phyloP scores from a whole-genome alignment of 2,329 filamentous ascomycete species.

The Colletotrichum siamense region DNA sequence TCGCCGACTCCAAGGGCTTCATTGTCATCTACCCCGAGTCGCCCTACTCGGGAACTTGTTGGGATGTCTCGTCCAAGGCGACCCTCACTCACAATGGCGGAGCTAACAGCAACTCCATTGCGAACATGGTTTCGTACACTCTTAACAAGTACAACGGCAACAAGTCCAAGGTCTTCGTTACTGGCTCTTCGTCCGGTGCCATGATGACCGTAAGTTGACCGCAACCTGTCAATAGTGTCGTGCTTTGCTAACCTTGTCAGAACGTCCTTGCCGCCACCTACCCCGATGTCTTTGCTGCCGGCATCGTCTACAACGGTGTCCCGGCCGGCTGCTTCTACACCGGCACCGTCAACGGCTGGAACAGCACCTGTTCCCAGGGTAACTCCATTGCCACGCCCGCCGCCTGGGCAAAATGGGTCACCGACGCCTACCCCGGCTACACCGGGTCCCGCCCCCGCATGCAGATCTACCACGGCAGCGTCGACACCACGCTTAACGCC shows the following conservation, averaged over 20 bases:
- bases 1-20: slow-evolving; percentile 61
- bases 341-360: slow-evolving; percentile 54
- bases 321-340: slow-evolving; percentile 59
- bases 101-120: slow-evolving; percentile 55
- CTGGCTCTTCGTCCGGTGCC: slow-evolving; percentile 34
- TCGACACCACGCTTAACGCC: slow-evolving; percentile 53
- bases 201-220: slow-evolving; percentile 21
- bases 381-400: slow-evolving; percentile 45
- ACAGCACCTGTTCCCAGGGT: slow-evolving; percentile 59
- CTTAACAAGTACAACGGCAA: slow-evolving; percentile 54
- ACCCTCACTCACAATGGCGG: slow-evolving; percentile 57
- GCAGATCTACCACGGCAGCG: slow-evolving; percentile 64
- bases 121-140: slow-evolving; percentile 59
- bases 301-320: slow-evolving; percentile 56
- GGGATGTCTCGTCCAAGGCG: slow-evolving; percentile 62
- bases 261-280: slow-evolving; percentile 59
- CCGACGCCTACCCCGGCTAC: slow-evolving; percentile 56
- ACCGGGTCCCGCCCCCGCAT: slow-evolving; percentile 56
- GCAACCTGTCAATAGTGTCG: too few species aligned
- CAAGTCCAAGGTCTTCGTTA: slow-evolving; percentile 51
- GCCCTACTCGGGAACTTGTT: slow-evolving; percentile 52
- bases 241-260: background rate
- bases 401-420: slow-evolving; percentile 46
- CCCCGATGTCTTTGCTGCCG: slow-evolving; percentile 59
- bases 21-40: slow-evolving; percentile 56